Conservation (phyloP, 164 flowering plant genomes). For the Aristolochia contorta region DNA sequence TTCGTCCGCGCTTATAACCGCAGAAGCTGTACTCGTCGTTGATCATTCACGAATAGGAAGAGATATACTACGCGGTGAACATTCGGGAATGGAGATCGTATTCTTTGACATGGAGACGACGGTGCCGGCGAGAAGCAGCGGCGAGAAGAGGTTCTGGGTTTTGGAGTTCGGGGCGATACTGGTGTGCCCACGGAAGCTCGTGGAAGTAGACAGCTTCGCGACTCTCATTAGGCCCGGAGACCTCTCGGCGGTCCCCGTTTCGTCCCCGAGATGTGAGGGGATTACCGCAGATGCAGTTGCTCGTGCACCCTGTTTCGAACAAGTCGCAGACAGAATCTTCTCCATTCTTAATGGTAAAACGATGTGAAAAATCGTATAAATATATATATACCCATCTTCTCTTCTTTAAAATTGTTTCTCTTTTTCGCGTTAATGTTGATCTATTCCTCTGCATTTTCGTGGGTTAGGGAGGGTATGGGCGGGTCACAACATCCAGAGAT, state of each 20-base stretch:
- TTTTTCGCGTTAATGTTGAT: too few species aligned
- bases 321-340: slow-evolving; percentile 71
- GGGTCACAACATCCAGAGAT: slow-evolving; percentile 84
- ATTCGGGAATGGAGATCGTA: slow-evolving; percentile 44
- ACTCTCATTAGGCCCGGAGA: slow-evolving; percentile 76
- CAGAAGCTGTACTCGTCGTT: too few species aligned
- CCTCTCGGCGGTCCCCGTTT: slow-evolving; percentile 45
- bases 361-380: too few species aligned
- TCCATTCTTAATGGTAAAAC: slow-evolving; percentile 46
- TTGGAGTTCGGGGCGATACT: slow-evolving; percentile 87
- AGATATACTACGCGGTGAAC: background rate
- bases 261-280: slow-evolving; percentile 47
- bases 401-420: background rate
- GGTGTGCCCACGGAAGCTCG: slow-evolving; percentile 65
- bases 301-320: slow-evolving; percentile 57
- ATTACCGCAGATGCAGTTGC: slow-evolving; percentile 49
- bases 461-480: slow-evolving; percentile 78
- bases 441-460: background rate
- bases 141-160: slow-evolving; percentile 35
- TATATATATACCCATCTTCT: background rate
- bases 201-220: slow-evolving; percentile 62
- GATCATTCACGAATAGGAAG: background rate
- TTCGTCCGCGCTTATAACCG: background rate
- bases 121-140: slow-evolving; percentile 50
- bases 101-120: slow-evolving; percentile 89